phyloP scores from a whole-genome alignment of 306 rosid species.

The Castanea crenata region DNA sequence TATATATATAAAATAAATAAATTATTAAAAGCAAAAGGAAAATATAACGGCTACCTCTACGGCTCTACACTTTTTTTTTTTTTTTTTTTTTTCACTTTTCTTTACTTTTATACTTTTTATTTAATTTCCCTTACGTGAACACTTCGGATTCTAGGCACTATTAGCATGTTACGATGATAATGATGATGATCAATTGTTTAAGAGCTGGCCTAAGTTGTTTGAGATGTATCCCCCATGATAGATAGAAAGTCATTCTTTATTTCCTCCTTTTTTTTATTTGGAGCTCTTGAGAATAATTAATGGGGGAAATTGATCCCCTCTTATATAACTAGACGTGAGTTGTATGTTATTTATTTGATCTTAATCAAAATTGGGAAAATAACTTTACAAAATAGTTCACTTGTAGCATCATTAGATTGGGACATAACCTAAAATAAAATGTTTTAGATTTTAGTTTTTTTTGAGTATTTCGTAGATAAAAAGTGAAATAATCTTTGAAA shows the following conservation, averaged over 20 bases:
- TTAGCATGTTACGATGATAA: constrained; percentile 3
- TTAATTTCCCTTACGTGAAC: constrained; percentile 1
- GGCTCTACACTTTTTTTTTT: constrained; percentile 8
- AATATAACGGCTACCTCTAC: constrained; percentile 29
- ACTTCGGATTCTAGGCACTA: constrained; percentile 38
- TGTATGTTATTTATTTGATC: too few relatives aligned
- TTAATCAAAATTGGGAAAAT: too few relatives aligned
- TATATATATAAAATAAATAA: too few relatives aligned
- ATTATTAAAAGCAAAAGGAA: constrained; percentile 21
- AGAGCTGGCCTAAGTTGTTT: constrained; percentile 19
- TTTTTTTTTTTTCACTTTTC: neutral
- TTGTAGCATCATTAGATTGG: too few relatives aligned
- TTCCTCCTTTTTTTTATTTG: neutral
- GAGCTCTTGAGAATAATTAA: neutral
- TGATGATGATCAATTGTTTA: constrained; percentile 40
- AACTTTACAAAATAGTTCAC: too few relatives aligned
- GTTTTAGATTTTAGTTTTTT: too few relatives aligned
- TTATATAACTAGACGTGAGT: too few relatives aligned
- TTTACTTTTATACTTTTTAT: constrained; percentile 27
- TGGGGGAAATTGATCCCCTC: too few relatives aligned
- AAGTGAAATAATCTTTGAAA: too few relatives aligned
- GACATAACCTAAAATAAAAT: too few relatives aligned
- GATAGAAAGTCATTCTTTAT: too few relatives aligned
- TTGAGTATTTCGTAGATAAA: accelerated
- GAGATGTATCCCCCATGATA: neutral